A percentile compares a stretch with the other conserved stretches of the same genome.
These are phyloP conservation scores for Aurifilum marmelostoma DNA, from an alignment of 2,329 filamentous ascomycete species.

Conservation along the genomic window DNA sequence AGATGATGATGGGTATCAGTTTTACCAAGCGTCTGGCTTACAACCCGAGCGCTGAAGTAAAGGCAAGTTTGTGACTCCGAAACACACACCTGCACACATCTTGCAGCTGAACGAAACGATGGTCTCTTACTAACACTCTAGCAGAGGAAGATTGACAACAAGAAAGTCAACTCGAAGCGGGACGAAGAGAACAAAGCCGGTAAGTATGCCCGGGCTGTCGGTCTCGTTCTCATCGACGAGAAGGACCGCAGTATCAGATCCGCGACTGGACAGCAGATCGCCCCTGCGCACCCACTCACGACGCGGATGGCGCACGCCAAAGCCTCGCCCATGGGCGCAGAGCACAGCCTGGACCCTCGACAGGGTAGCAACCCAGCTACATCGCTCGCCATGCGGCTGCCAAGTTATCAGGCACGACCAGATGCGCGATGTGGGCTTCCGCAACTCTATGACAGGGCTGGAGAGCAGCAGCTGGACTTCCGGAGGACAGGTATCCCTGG, in stretches of 20 bases:
- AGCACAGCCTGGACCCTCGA: not conserved
- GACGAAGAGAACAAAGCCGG: slow-evolving; percentile 1
- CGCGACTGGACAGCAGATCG: not conserved
- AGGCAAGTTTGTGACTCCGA: not conserved
- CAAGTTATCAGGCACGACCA: not conserved
- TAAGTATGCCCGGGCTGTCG: not conserved
- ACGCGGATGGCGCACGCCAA: not conserved
- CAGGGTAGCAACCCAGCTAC: not conserved
- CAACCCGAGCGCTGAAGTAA: slow-evolving; percentile 1
- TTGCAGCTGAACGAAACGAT: not conserved
- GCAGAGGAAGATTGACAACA: slow-evolving; percentile 6
- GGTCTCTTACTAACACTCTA: not conserved
- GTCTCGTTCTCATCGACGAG: not conserved
- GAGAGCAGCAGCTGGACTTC: not conserved
- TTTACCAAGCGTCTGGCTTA: slow-evolving; percentile 1
- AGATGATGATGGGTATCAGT: not conserved
- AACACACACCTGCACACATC: too few relatives aligned
- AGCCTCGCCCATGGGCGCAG: not conserved
- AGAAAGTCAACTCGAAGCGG: not conserved
- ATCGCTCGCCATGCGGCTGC: not conserved
- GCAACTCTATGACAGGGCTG: not conserved
- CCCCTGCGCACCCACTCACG: not conserved
- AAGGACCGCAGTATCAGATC: not conserved
- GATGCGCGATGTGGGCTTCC: not conserved
- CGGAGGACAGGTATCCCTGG: not conserved